phyloP scores from a whole-genome alignment of 345 rosid genomes.

The Euphorbia peplus region DNA sequence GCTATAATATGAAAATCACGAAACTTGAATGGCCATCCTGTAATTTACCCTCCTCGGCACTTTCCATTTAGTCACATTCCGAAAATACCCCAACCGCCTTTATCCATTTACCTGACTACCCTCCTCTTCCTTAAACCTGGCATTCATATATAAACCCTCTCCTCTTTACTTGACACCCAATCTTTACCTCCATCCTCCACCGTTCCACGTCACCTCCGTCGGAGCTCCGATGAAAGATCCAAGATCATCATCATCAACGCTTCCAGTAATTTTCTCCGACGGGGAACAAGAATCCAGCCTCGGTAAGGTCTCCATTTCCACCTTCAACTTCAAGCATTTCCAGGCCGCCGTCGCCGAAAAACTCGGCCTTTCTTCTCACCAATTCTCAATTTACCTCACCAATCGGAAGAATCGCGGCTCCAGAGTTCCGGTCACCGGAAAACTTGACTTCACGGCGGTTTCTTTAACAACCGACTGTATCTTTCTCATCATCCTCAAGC shows the following conservation, averaged over 20 bases:
- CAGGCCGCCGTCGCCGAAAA: slow-evolving; percentile 28
- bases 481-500: slow-evolving; percentile 36
- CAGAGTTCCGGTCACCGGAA: slow-evolving; percentile 32
- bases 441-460: slow-evolving; percentile 34
- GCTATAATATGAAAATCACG: too few species aligned
- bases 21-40: too few species aligned
- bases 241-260: background rate
- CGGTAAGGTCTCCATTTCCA: slow-evolving; percentile 31
- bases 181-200: background rate
- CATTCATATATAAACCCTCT: slow-evolving; percentile 15
- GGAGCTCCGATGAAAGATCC: background rate
- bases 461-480: slow-evolving; percentile 21
- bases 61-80: too few species aligned
- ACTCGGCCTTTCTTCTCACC: slow-evolving; percentile 44
- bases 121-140: slow-evolving; percentile 13
- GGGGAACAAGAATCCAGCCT: slow-evolving; percentile 41
- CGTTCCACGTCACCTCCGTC: background rate
- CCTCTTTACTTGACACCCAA: background rate
- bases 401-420: slow-evolving; percentile 15
- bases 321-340: slow-evolving; percentile 29
- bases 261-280: slow-evolving; percentile 45
- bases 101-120: background rate
- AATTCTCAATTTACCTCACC: slow-evolving; percentile 36
- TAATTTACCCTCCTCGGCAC: too few species aligned
- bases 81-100: slow-evolving; percentile 25